A percentile compares a stretch with the other conserved stretches of the same genome.
Evolutionary conservation across 1,139 yeast species (phyloP).

Genomic region (Pichia cactophila): DNA sequence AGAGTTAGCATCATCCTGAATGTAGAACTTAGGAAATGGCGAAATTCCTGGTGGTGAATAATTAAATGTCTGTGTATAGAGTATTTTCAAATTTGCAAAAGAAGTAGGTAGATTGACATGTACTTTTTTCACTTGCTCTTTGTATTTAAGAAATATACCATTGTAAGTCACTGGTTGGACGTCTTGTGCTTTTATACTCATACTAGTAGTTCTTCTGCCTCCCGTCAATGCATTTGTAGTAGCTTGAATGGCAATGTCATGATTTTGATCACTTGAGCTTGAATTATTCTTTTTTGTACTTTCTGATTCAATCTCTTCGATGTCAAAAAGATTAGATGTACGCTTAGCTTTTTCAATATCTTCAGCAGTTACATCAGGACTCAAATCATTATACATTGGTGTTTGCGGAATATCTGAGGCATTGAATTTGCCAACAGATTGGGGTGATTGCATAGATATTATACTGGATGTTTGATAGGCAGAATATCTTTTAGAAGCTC

Average conservation of each 20-base stretch:
- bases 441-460: conserved; percentile 22
- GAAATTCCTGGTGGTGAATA: conserved; percentile 54
- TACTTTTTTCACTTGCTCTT: conserved; percentile 57
- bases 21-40: conserved; percentile 70
- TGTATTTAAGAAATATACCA: conserved; percentile 33
- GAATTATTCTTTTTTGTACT: not conserved
- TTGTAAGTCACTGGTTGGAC: not conserved
- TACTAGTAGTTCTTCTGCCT: not conserved
- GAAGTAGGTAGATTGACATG: conserved; percentile 22
- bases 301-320: conserved; percentile 3
- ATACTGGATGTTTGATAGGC: conserved; percentile 62
- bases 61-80: conserved; percentile 83
- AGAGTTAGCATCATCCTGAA: conserved; percentile 53
- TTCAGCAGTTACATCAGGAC: conserved; percentile 8
- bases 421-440: conserved; percentile 7
- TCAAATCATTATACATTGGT: conserved; percentile 20
- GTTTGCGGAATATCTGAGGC: conserved; percentile 11
- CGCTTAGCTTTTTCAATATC: conserved; percentile 13
- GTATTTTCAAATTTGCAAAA: conserved; percentile 46
- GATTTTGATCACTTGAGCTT: not conserved
- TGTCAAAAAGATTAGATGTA: conserved; percentile 1
- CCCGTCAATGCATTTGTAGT: conserved; percentile 9
- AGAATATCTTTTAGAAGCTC: conserved; percentile 88
- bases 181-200: not conserved
- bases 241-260: not conserved